Base-by-base conservation (phyloP, 2,329 filamentous ascomycete genomes). In the Claviceps sp. region DNA sequence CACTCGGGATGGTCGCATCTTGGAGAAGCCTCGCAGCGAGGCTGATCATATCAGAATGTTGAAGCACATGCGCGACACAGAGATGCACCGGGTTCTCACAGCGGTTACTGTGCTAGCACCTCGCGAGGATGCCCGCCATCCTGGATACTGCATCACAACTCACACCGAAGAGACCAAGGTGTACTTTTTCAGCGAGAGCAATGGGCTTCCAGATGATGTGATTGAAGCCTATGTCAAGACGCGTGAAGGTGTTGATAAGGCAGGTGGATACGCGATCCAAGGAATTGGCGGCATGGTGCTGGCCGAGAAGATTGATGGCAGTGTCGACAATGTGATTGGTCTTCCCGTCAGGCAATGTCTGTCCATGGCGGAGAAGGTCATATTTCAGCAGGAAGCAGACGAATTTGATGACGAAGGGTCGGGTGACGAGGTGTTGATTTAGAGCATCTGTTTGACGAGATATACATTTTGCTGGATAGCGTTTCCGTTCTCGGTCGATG, bases 221-320 rank as follows among this genome's bases (percentile, higher is more conserved):
- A 83, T 97, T 53, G 73, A 88, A 59, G 79, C 72, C 5, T 90
- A 90, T 64, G 85, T 90, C 53, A 78, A 76, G 62, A 96, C 91
- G 22, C 77, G 91, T 51, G 93, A 98, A 72, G 93, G 93, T 2
- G 89, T 82, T 11, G 93, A 97, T 68, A 98, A 97, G 74, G 93
- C 93, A 0, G 93, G 93, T 2, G 93, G 93, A 0, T 98, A 98
- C 67, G 93, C 88, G 1, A 79, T 98, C 50, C 93, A 98, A 68
- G 93, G 91, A 0, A 73, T 91, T 11, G 93, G 87, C 1, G 85
- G 86, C 8, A 82, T 96, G 64, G 74, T 98, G 54, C 68, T 98
- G 52, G 82, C 98, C 13, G 89, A 96, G 66, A 85, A 78, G 66
- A 86, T 98, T 57, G 87, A 95, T 57, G 93, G 93, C 11, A 82